Evolutionary conservation across 1,139 yeast species (phyloP).

Genomic region (Kazachstania sp.): DNA sequence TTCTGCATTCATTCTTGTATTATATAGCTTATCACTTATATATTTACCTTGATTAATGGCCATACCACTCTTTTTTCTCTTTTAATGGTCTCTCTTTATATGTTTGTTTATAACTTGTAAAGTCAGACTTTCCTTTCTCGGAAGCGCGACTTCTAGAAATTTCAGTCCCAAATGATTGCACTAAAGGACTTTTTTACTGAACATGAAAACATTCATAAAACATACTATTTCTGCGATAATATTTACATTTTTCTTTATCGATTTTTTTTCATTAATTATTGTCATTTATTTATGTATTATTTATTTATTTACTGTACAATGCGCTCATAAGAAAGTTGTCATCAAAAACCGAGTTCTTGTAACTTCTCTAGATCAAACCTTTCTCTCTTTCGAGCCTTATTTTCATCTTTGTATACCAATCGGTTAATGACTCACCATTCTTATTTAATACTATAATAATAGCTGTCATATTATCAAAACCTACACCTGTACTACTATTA

Average conservation of each 20-base stretch:
- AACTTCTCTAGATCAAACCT: conserved; percentile 14
- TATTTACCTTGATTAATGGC: too few relatives aligned
- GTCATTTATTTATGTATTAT: not conserved
- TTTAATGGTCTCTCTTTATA: not conserved
- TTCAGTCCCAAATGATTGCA: too few relatives aligned
- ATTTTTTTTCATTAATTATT: not conserved
- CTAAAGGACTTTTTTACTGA: too few relatives aligned
- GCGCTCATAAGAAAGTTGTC: not conserved
- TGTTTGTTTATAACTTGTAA: not conserved
- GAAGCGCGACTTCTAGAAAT: too few relatives aligned
- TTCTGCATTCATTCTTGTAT: not conserved
- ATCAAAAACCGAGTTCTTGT: too few relatives aligned
- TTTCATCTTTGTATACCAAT: conserved; percentile 53
- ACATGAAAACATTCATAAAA: too few relatives aligned
- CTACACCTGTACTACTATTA: conserved; percentile 64
- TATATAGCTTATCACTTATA: too few relatives aligned
- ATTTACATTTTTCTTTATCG: too few relatives aligned
- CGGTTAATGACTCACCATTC: conserved; percentile 37
- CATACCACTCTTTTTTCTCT: too few relatives aligned
- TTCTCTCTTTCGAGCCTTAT: conserved; percentile 43
- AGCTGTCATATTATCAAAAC: conserved; percentile 74
- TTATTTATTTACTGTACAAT: not conserved
- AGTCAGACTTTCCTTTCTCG: too few relatives aligned
- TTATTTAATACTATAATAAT: conserved; percentile 54
- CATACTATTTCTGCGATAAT: too few relatives aligned